Evolutionary conservation across 2,329 filamentous ascomycete genomes (phyloP), one percentile per base, ranked within the genome.

Genomic region (Epicoccum nigrum): DNA sequence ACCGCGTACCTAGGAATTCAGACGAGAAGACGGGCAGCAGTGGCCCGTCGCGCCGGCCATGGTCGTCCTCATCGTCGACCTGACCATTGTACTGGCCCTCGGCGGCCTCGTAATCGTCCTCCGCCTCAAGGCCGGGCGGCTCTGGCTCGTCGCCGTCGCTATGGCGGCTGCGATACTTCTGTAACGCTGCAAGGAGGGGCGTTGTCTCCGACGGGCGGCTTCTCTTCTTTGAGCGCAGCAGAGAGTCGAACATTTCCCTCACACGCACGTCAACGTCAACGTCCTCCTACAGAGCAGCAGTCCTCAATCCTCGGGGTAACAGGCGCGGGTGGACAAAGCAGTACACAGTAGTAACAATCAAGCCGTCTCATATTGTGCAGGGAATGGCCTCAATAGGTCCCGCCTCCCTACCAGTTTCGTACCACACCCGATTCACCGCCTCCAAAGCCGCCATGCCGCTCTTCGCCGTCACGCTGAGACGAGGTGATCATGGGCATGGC

Each of bases 1-100:
- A 13, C 33, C 25, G 58, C 57, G 45, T 64, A 74, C 73, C 73
- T 25, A 76, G 60, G 32, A 72, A 55, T 15, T 71, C 64, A 2
- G 72, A 65, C 16, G 71, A 73, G 62, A 76, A 76, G 56, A 76
- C 72, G 16, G 73, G 73, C 43, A 76, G 65, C 50, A 76, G 34
- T 20, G 73, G 70, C 1, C 66, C 68, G 46, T 74, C 67, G 15
- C 62, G 63, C 13, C 58, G 62, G 15, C 64, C 55, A 33, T 64
- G 62, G 15, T 64, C 55, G 23, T 65, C 58, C n/a, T 70, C 65
- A 28, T 70, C 60, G 7, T 70, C 63, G 7, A 67, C 60, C 31
- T 69, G 68, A 38, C 63, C 64, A 28, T 67, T 65, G 38, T 68
- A 68, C 38, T 61, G 64, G 35, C 43, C 54, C 45, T 54, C 37